These are phyloP conservation scores for Martiniozyma asiatica DNA, from an alignment of 1,139 yeast genomes.

Conservation along the genomic window DNA sequence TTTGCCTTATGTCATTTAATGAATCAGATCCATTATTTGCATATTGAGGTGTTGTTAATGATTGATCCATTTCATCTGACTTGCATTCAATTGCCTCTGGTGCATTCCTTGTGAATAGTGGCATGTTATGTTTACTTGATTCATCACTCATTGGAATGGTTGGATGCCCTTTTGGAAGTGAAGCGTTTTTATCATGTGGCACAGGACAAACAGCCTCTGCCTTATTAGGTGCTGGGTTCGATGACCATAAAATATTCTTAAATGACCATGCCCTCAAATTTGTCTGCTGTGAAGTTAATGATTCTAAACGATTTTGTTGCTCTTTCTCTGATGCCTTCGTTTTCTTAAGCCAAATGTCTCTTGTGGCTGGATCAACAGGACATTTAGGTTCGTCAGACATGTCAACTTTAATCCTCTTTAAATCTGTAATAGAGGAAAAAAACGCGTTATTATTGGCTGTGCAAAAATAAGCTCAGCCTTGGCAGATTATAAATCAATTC, in stretches of 20 bases:
- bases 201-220: slow-evolving; percentile 9
- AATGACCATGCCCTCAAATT: slow-evolving; percentile 8
- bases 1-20: slow-evolving; percentile 58
- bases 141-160: slow-evolving; percentile 3
- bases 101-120: slow-evolving; percentile 31
- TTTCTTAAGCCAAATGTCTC: slow-evolving; percentile 45
- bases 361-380: slow-evolving; percentile 56
- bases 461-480: too few species aligned
- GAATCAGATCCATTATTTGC: slow-evolving; percentile 13
- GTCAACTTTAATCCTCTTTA: too few species aligned
- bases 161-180: slow-evolving; percentile 10
- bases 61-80: slow-evolving; percentile 13
- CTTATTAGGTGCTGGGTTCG: neutral
- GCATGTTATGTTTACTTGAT: slow-evolving; percentile 7
- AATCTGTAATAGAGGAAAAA: too few species aligned
- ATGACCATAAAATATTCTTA: slow-evolving; percentile 11
- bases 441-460: neutral
- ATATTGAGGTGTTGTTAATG: slow-evolving; percentile 7
- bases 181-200: slow-evolving; percentile 9
- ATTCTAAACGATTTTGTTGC: slow-evolving; percentile 1
- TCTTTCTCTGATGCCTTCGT: slow-evolving; percentile 11
- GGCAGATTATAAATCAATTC: too few species aligned
- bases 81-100: slow-evolving; percentile 36
- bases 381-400: slow-evolving; percentile 30
- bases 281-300: neutral